Base-by-base conservation (phyloP, 495 filamentous ascomycete species). In the Talaromyces stipitatus region DNA sequence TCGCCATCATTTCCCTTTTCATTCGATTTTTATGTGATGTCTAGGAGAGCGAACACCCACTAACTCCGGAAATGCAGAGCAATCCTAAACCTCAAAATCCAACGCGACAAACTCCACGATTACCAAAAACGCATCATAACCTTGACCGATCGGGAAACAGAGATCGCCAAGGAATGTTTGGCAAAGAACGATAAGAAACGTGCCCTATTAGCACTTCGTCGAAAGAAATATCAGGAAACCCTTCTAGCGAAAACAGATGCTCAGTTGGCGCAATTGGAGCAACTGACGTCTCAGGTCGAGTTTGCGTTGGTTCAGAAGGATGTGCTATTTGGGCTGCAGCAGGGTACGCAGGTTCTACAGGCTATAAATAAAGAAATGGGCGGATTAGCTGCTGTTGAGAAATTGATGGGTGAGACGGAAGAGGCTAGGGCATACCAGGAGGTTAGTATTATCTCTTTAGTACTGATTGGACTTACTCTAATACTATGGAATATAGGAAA, bases 321-420 rank as follows among this genome's bases (percentile, higher is more conserved):
- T 73, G 88, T 98, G 5, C 58, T 97, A 10, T 97, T 86, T 67
- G 94, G 94, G 1, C 74, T 98, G 59, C 88, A 95, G 67, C 90
- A 97, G 74, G 94, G 94, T 18, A 97, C 94, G 1, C 77, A 78
- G 43, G 94, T 97, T 28, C 76, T 98, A 59, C 82, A 86, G 62
- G 88, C 95, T 64, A 97, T 98, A 56, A 85, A 97, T 62, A 83
- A 82, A 60, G 94, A 98, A 74, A 98, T 98, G 91, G 95, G 92
- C 26, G 92, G 92, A 1, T 77, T 98, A 54, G 91, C 95, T 61
- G 82, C 86, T 55, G 92, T 97, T 50, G 92, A 96, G 80, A 89
- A 90, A 75, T 68, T 97, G 61, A 88, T 96, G 87, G 92, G 87
- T 10, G 90, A 96, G 73, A 91, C 79, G 23, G 89, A 87, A 30